Base-by-base conservation (phyloP, 164 flowering plant genomes). In the Saururus chinensis region DNA sequence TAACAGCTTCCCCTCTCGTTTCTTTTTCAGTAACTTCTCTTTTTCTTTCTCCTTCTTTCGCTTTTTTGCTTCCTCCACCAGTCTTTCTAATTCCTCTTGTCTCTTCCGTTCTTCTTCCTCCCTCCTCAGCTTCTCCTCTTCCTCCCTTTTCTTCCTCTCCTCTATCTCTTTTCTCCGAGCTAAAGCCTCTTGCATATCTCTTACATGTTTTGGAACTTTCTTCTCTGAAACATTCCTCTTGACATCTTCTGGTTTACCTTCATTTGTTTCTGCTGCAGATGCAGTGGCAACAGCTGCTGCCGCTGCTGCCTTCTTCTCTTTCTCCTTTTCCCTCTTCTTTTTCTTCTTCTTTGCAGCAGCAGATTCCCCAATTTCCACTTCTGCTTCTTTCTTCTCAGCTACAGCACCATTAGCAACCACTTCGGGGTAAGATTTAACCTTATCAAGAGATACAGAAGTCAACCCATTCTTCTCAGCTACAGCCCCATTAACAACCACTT, bases 291-390 rank as follows among this genome's bases (percentile, higher is more conserved):
- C n/a, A n/a, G n/a, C n/a, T n/a, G n/a, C n/a, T n/a, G n/a, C n/a
- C n/a, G n/a, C n/a, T n/a, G n/a, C n/a, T n/a, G n/a, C n/a, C n/a
- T n/a, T n/a, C n/a, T n/a, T n/a, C n/a, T n/a, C n/a, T n/a, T n/a
- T n/a, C n/a, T n/a, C n/a, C 22, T 72, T 82, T 52, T 88, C 83
- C 73, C 90, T 86, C 79, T 90, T 88, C 76, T 88, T 90, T 63
- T 84, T 91, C 83, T 87, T 92, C 81, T 87, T 93, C 82, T 85
- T 88, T 59, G 97, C 86, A n/a, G 96, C 93, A 35, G 89, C 92
- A 53, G 97, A 83, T 66, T 84, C 96, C 19, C 41, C 42, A 17
- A 10, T 60, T 56, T 63, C 80, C 40, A 60, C 75, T 54, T 80
- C 96, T 52, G 76, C 87, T 56, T 84, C 88, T 61, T 76, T 86